Percentiles rank a stretch among this genome's conserved stretches.
Conservation (phyloP, 2,329 filamentous ascomycete genomes). For the Gyromitra esculenta region DNA sequence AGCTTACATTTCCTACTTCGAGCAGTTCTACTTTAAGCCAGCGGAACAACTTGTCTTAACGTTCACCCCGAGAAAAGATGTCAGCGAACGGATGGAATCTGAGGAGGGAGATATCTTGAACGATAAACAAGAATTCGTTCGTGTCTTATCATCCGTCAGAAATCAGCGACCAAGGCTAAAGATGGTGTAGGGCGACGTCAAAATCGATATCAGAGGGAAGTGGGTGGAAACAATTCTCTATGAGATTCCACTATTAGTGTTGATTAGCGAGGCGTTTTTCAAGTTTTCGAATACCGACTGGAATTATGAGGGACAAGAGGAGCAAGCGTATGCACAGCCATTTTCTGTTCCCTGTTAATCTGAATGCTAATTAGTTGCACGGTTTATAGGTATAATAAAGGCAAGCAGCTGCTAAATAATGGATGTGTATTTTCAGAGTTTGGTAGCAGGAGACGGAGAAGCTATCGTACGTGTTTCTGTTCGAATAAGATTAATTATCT, state of each 20-base stretch:
- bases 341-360: background rate
- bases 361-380: background rate
- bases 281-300: constrained; percentile 94
- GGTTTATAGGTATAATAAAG: constrained; percentile 71
- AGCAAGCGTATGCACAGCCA: constrained; percentile 68
- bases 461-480: constrained; percentile 76
- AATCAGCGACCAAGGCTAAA: constrained; percentile 22
- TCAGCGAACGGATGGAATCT: constrained; percentile 65
- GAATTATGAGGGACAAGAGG: constrained; percentile 85
- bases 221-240: constrained; percentile 98
- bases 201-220: constrained; percentile 78
- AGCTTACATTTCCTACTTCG: constrained; percentile 82
- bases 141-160: constrained; percentile 5
- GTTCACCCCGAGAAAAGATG: constrained; percentile 68
- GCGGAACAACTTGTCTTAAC: constrained; percentile 78
- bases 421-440: constrained; percentile 95
- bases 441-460: constrained; percentile 84
- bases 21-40: constrained; percentile 81
- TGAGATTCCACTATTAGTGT: constrained; percentile 90
- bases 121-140: constrained; percentile 41
- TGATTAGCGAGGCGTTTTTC: constrained; percentile 97
- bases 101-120: constrained; percentile 26
- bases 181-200: constrained; percentile 70
- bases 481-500: background rate
- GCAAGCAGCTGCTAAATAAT: constrained; percentile 76